Evolutionary conservation across 202 grass and related monocot species (phyloP).

Genomic region (Saccharum hybrid): DNA sequence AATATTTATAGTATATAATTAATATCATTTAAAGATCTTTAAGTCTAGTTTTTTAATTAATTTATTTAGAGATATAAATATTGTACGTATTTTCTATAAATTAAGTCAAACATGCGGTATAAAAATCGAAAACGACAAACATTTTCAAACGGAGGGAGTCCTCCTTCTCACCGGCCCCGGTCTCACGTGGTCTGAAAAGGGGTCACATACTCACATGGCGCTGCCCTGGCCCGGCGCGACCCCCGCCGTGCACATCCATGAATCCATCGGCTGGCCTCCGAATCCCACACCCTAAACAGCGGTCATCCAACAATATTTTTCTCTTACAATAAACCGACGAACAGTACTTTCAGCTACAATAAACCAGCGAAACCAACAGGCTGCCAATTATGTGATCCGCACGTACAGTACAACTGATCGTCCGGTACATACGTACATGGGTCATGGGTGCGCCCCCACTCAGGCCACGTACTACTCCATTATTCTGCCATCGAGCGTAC

Average conservation of each 20-base stretch:
- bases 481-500: constrained; percentile 1
- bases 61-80: too few species aligned
- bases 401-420: constrained; percentile 11
- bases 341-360: too few species aligned
- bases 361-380: background rate
- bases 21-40: too few species aligned
- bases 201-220: constrained; percentile 21
- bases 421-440: constrained; percentile 3
- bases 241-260: background rate
- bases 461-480: constrained; percentile 5
- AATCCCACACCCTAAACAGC: constrained; percentile 23
- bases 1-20: too few species aligned
- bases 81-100: too few species aligned
- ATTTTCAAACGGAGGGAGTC: too few species aligned
- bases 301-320: background rate
- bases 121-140: too few species aligned
- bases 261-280: background rate
- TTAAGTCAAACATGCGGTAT: too few species aligned
- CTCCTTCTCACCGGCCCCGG: background rate
- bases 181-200: constrained; percentile 32
- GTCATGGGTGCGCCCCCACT: constrained; percentile 26
- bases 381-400: constrained; percentile 27
- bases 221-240: background rate
- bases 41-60: too few species aligned
- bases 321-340: too few species aligned